Percentiles rank a stretch among this genome's conserved stretches.
phyloP scores from a whole-genome alignment of 1,139 yeast species.

The Waltiozyma solani region DNA sequence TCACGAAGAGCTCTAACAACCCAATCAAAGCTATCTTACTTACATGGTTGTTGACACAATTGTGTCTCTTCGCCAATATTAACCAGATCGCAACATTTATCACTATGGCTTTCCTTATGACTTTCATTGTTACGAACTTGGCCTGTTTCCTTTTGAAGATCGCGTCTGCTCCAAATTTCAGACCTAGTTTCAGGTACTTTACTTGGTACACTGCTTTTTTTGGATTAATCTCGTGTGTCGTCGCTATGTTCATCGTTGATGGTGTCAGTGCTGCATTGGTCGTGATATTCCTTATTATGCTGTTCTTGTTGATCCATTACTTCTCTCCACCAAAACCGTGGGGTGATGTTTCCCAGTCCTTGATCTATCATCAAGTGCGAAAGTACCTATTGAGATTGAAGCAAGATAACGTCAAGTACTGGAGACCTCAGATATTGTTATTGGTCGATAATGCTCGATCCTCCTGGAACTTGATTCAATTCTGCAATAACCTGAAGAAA shows the following conservation, averaged over 20 bases:
- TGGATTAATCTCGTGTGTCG: constrained; percentile 60
- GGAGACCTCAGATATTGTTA: constrained; percentile 91
- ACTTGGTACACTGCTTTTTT: constrained; percentile 69
- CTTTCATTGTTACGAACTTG: constrained; percentile 84
- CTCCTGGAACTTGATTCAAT: constrained; percentile 85
- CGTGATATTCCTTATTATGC: constrained; percentile 48
- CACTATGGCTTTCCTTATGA: constrained; percentile 94
- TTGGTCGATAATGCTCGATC: constrained; percentile 87
- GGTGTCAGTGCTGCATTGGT: constrained; percentile 78
- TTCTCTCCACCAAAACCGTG: constrained; percentile 90
- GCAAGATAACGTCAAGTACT: constrained; percentile 89
- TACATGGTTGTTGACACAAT: constrained; percentile 77
- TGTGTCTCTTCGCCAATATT: constrained; percentile 79
- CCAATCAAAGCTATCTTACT: constrained; percentile 56
- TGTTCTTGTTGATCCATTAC: constrained; percentile 77
- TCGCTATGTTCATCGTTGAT: constrained; percentile 92
- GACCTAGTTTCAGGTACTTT: constrained; percentile 90
- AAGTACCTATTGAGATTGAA: constrained; percentile 68
- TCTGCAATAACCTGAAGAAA: constrained; percentile 88
- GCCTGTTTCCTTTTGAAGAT: constrained; percentile 84
- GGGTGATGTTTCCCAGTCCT: constrained; percentile 94
- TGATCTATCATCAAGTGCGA: constrained; percentile 92
- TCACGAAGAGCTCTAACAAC: constrained; percentile 31
- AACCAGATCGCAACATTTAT: constrained; percentile 91
- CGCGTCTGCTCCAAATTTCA: constrained; percentile 91